phyloP scores from a whole-genome alignment of 768 basidiomycete species.

The Cystobasidiopsis lactophilus region DNA sequence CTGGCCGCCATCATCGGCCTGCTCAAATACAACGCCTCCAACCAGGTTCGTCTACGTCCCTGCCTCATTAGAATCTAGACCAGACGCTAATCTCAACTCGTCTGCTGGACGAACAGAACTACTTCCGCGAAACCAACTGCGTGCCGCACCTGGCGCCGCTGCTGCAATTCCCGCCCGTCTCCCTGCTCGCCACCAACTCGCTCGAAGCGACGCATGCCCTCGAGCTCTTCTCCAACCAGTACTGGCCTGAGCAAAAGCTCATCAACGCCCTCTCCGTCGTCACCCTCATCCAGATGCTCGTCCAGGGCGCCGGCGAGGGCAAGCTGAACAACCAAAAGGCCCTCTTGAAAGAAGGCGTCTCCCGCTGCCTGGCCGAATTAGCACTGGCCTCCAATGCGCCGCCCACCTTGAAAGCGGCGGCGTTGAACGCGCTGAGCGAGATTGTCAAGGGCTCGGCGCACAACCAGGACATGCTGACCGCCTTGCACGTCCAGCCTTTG shows the following conservation, averaged over 20 bases:
- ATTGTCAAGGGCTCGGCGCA: slow-evolving; percentile 41
- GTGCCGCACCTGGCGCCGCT: slow-evolving; percentile 45
- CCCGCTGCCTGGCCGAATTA: slow-evolving; percentile 64
- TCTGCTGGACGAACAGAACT: slow-evolving; percentile 38
- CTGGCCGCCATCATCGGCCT: slow-evolving; percentile 65
- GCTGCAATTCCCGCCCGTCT: slow-evolving; percentile 31
- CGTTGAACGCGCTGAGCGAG: slow-evolving; percentile 40
- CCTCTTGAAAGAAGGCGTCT: slow-evolving; percentile 22
- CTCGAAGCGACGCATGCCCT: slow-evolving; percentile 38
- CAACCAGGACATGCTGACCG: slow-evolving; percentile 50
- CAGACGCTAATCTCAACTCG: not conserved
- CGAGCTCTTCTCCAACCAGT: slow-evolving; percentile 76
- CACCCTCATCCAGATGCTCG: slow-evolving; percentile 63
- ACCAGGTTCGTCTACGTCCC: slow-evolving; percentile 41
- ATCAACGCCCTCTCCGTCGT: slow-evolving; percentile 57
- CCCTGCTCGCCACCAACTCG: slow-evolving; percentile 38
- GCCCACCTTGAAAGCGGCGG: slow-evolving; percentile 64
- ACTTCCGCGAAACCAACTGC: slow-evolving; percentile 64
- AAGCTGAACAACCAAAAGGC: slow-evolving; percentile 23
- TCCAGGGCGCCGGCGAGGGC: slow-evolving; percentile 29
- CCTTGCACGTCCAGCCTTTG: slow-evolving; percentile 49
- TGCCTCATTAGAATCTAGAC: not conserved
- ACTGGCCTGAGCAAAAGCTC: slow-evolving; percentile 86
- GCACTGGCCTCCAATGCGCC: slow-evolving; percentile 88
- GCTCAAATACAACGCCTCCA: slow-evolving; percentile 76